phyloP scores from a whole-genome alignment of 352 stramenopile species.

The Pythium aristosporum region DNA sequence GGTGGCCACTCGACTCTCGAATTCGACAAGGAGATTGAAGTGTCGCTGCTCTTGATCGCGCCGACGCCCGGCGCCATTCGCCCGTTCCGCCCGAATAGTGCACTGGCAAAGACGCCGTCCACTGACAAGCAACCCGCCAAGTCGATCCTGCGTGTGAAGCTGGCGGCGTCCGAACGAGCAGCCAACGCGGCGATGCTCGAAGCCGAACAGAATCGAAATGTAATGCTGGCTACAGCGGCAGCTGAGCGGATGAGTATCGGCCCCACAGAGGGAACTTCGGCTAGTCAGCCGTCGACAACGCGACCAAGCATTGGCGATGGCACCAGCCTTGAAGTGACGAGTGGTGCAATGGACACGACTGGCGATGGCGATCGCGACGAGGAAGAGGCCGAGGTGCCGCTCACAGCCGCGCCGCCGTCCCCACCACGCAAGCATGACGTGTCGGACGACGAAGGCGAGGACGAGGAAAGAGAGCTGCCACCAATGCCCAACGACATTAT shows the following conservation, averaged over 20 bases:
- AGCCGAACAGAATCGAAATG: neutral
- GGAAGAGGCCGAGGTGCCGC: constrained; percentile 6
- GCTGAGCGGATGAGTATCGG: neutral
- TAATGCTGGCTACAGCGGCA: neutral
- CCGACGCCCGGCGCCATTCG: constrained; percentile 6
- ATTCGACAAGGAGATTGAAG: constrained; percentile 31
- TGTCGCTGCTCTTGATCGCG: constrained; percentile 21
- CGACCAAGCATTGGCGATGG: constrained; percentile 3
- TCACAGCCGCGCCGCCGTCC: constrained; percentile 16
- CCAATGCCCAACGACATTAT: constrained; percentile 17
- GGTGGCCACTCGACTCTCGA: constrained; percentile 16
- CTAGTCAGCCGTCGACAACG: neutral
- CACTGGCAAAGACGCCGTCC: neutral
- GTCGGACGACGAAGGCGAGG: constrained; percentile 14
- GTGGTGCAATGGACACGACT: neutral
- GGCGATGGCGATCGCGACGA: constrained; percentile 4
- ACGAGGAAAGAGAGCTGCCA: constrained; percentile 4
- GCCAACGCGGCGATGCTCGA: constrained; percentile 1
- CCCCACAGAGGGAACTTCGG: neutral
- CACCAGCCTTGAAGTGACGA: neutral
- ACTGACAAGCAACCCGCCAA: constrained; percentile 20
- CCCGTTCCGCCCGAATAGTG: constrained; percentile 3
- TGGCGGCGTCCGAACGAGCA: constrained; percentile 16
- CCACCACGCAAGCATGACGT: constrained; percentile 25
- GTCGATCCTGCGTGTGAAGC: constrained; percentile 27